Base-by-base conservation (phyloP, 768 basidiomycete genomes). In the Lactifluus echinatus region DNA sequence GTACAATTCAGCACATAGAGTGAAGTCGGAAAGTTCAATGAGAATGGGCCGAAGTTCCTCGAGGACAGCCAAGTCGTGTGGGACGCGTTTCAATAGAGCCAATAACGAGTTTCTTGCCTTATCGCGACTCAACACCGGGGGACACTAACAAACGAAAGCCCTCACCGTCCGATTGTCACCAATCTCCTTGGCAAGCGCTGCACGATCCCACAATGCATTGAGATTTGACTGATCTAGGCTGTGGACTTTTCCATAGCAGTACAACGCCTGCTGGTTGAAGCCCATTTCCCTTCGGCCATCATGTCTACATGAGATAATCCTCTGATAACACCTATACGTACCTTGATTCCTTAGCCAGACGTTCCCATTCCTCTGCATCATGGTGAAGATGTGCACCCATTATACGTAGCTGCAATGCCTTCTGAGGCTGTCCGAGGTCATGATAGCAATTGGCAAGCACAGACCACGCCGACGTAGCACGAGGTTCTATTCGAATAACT, bases 401-500 rank as follows among this genome's bases (percentile, higher is more conserved):
- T 42, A 98, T 87, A 46, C 87, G 78, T 50, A 93, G 76, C 67
- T 93, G 89, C 12, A 95, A 72, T 0, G 85, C 87, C 60, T 85
- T 87, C 50, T 86, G 76, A 2, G 69, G 67, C 56, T 94, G 81
- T 6, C 79, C 75, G 67, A 81, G 71, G 64, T 93, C 89, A 33
- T 83, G 79, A 66, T 92, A 87, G 64, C 89, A 90, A 61, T 86
- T 81, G 2, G 89, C 91, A 6, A 97, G 79, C 0, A 93, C 89
- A 8, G 83, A 81, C 94, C 94, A 99, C 1, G 93, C 89, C 2
- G 81, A 72, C 0, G 79, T 75, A 1, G 92, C 87, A 17, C 88
- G 81, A 2, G 94, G 92, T 67, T 99, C 95, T 55, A 93, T 90
- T 8, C 91, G 82, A 53, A 99, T 92, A 62, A 96, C 89, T 66